Evolutionary conservation across 2,329 filamentous ascomycete species (phyloP).

Genomic region (Alternaria dauci): DNA sequence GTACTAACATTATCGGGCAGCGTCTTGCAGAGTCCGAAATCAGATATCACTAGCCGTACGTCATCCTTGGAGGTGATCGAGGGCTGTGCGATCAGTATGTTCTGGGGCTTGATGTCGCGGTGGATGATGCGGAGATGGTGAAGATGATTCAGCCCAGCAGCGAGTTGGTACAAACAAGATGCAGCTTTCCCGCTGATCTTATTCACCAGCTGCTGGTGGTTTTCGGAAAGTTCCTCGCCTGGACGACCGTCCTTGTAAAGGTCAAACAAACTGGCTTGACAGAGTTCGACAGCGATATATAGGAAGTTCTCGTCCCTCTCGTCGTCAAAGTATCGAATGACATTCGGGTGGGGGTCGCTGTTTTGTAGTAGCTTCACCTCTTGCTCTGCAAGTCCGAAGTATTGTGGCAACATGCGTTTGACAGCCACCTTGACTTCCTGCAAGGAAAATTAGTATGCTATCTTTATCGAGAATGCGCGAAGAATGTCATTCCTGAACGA

Average conservation of each 20-base stretch:
- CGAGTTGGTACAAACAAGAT: slow-evolving; percentile 85
- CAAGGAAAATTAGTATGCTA: slow-evolving; percentile 12
- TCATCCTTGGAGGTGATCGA: slow-evolving; percentile 72
- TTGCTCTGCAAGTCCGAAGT: slow-evolving; percentile 93
- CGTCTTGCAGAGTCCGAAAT: slow-evolving; percentile 98
- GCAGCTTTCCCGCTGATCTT: slow-evolving; percentile 79
- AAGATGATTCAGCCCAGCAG: slow-evolving; percentile 85
- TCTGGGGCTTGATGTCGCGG: slow-evolving; percentile 96
- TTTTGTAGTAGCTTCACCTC: slow-evolving; percentile 90
- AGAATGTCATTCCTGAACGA: not conserved
- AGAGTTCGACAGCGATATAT: slow-evolving; percentile 95
- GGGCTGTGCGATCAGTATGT: slow-evolving; percentile 82
- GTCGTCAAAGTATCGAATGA: slow-evolving; percentile 95
- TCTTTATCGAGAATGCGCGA: not conserved
- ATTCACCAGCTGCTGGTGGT: slow-evolving; percentile 73
- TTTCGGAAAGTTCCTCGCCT: slow-evolving; percentile 61
- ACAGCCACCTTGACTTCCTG: slow-evolving; percentile 87
- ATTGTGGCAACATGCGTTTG: slow-evolving; percentile 95
- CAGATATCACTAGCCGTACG: slow-evolving; percentile 90
- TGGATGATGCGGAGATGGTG: slow-evolving; percentile 95
- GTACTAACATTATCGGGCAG: slow-evolving; percentile 93
- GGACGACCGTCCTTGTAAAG: slow-evolving; percentile 73
- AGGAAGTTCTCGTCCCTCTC: slow-evolving; percentile 88
- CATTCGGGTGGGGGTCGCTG: slow-evolving; percentile 94
- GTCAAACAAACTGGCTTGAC: slow-evolving; percentile 91